phyloP scores from a whole-genome alignment of 108 stramenopile genomes.

The Cyclotella choctawhatcheeana region DNA sequence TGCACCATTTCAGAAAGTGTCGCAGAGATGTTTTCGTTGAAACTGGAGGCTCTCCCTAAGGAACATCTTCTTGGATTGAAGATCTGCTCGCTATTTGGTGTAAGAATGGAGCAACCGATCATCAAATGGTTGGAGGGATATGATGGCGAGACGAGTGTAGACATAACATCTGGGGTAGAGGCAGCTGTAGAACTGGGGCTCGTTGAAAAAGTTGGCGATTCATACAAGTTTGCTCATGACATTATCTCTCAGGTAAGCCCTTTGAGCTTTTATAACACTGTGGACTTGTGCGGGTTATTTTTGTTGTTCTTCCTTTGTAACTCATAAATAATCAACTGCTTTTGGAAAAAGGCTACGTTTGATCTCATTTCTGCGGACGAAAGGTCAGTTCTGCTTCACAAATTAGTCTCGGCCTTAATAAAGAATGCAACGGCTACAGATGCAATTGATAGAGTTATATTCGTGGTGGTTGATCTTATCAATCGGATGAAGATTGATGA shows the following conservation, averaged over 20 bases:
- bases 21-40: slow-evolving; percentile 28
- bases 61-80: slow-evolving; percentile 22
- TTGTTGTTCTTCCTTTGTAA: not conserved
- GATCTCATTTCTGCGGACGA: slow-evolving; percentile 1
- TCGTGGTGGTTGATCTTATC: slow-evolving; percentile 27
- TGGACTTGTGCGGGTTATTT: not conserved
- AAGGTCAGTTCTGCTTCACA: slow-evolving; percentile 1
- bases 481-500: slow-evolving; percentile 11
- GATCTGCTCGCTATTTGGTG: slow-evolving; percentile 40
- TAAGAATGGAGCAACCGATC: slow-evolving; percentile 18
- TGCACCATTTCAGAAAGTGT: slow-evolving; percentile 33
- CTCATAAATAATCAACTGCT: no score
- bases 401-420: slow-evolving; percentile 9
- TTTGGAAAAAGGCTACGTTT: slow-evolving; percentile 19
- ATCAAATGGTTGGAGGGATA: slow-evolving; percentile 21
- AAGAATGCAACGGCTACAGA: slow-evolving; percentile 11
- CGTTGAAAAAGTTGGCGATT: slow-evolving; percentile 4
- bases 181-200: slow-evolving; percentile 15
- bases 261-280: no score
- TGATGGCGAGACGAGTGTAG: slow-evolving; percentile 15
- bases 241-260: slow-evolving; percentile 13
- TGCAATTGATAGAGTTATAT: slow-evolving; percentile 6
- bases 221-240: slow-evolving; percentile 27
- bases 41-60: slow-evolving; percentile 21
- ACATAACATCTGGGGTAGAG: slow-evolving; percentile 15